Conservation (phyloP, 2,329 filamentous ascomycete species). For the Emergomyces pasteurianus region DNA sequence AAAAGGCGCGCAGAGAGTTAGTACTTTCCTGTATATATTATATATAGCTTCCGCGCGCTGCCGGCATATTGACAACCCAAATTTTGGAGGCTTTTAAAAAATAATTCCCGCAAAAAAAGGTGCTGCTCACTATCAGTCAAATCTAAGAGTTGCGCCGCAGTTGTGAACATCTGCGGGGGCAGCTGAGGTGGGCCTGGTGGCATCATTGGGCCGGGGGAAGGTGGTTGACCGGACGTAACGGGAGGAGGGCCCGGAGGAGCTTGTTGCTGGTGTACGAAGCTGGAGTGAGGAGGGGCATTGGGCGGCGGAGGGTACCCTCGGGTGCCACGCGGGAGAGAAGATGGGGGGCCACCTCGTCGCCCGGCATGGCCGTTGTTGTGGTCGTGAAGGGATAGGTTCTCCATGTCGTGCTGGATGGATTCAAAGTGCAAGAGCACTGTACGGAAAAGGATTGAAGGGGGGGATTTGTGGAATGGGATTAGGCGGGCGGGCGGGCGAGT, state of each 20-base stretch:
- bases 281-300: not conserved
- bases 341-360: not conserved
- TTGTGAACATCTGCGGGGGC: constrained; percentile 92
- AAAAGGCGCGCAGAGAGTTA: not conserved
- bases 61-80: not conserved
- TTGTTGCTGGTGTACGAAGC: constrained; percentile 3
- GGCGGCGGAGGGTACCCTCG: not conserved
- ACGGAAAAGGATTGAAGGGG: constrained; percentile 4
- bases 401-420: constrained; percentile 17
- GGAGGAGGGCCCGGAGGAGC: not conserved
- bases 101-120: not conserved
- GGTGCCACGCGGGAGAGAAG: not conserved
- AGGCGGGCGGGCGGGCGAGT: not conserved
- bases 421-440: constrained; percentile 3
- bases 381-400: constrained; percentile 26
- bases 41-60: not conserved
- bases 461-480: not conserved
- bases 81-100: not conserved
- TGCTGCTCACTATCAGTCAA: constrained; percentile 78
- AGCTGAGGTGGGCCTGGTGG: constrained; percentile 34
- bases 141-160: constrained; percentile 86
- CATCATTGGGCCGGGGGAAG: constrained; percentile 11
- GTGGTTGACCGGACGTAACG: constrained; percentile 17
- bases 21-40: not conserved
- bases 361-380: constrained; percentile 10